Conservation (phyloP, 208 protist species). For the Phytomonas sp. region DNA sequence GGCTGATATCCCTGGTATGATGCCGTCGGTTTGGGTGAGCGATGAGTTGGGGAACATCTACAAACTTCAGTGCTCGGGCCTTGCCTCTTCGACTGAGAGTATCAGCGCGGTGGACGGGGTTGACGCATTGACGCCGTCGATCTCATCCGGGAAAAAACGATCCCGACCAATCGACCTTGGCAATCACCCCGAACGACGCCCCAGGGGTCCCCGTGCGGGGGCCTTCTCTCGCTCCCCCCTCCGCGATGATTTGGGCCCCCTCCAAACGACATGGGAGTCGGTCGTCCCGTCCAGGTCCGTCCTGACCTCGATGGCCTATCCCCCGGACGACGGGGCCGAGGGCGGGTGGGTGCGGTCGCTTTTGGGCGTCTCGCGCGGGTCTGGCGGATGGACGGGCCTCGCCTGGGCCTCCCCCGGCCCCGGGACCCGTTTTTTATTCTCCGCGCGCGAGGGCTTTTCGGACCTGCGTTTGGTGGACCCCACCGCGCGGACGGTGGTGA, state of each 20-base stretch:
- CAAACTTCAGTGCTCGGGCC: slow-evolving; percentile 9
- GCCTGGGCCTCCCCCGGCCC: slow-evolving; percentile 1
- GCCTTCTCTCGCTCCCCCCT: background rate
- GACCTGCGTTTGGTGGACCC: slow-evolving; percentile 64
- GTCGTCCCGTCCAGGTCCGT: slow-evolving; percentile 20
- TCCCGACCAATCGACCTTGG: background rate
- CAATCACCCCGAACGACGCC: background rate
- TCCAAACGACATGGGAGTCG: slow-evolving; percentile 17
- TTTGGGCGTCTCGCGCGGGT: slow-evolving; percentile 19
- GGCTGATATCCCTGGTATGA: background rate
- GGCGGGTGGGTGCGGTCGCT: slow-evolving; percentile 5
- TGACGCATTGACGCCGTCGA: background rate
- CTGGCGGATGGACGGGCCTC: slow-evolving; percentile 49
- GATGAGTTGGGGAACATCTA: slow-evolving; percentile 27
- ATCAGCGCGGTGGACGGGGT: background rate
- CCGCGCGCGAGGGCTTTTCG: slow-evolving; percentile 48
- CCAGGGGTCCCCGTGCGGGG: background rate
- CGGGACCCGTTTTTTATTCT: slow-evolving; percentile 17
- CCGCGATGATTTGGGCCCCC: no score
- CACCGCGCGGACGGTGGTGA: slow-evolving; percentile 23
- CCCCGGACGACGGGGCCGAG: background rate
- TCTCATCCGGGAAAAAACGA: background rate
- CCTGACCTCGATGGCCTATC: slow-evolving; percentile 6
- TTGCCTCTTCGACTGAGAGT: background rate
- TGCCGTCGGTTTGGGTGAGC: slow-evolving; percentile 16